A percentile compares a stretch with the other conserved stretches of the same genome.
Conservation (phyloP, 345 rosid genomes). For the Clausena lansium region DNA sequence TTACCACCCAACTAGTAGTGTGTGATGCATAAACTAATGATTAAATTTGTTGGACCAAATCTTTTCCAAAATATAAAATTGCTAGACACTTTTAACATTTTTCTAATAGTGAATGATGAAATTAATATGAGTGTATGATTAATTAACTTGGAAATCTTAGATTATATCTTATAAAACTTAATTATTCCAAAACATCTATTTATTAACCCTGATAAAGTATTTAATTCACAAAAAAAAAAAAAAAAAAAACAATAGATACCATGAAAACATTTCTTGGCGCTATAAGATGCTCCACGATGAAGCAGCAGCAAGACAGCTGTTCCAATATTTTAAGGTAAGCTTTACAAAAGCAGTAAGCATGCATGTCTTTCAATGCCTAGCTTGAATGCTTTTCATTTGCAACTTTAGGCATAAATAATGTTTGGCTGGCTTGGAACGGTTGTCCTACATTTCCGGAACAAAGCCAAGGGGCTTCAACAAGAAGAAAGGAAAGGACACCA, state of each 20-base stretch:
- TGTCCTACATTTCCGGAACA: background rate
- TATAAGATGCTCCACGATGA: slow-evolving; percentile 18
- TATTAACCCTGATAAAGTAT: too few relatives aligned
- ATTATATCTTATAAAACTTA: too few relatives aligned
- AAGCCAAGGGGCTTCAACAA: background rate
- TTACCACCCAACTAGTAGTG: too few relatives aligned
- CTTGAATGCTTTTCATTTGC: background rate
- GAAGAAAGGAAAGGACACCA: too few relatives aligned
- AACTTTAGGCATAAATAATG: background rate
- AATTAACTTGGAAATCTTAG: too few relatives aligned
- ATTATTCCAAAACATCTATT: too few relatives aligned
- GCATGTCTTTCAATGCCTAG: background rate
- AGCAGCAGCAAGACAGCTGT: background rate
- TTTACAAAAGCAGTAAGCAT: slow-evolving; percentile 19
- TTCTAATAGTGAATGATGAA: background rate
- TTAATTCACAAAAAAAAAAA: too few relatives aligned
- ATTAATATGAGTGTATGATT: too few relatives aligned
- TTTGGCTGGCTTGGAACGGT: background rate
- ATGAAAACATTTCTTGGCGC: background rate
- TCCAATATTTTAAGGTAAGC: background rate
- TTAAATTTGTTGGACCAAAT: background rate
- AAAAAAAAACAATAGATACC: background rate
- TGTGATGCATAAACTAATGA: too few relatives aligned
- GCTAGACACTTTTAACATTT: background rate
- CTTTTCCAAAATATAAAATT: background rate